These are phyloP conservation scores for Glutinoglossum americanum DNA, from an alignment of 495 filamentous ascomycete species.

Conservation along the genomic window DNA sequence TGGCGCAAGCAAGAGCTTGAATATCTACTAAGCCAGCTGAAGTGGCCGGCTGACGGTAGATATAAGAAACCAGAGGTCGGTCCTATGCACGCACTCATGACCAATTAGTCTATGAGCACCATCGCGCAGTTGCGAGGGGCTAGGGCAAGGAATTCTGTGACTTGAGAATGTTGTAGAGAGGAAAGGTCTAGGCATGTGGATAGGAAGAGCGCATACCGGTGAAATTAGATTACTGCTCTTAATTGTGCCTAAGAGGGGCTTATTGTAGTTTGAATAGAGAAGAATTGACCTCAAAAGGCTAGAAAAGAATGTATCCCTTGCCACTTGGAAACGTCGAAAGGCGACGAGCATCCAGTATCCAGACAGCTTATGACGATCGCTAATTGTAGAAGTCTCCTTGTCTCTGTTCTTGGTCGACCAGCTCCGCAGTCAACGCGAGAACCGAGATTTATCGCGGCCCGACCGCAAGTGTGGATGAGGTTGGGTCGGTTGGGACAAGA, in stretches of 20 bases:
- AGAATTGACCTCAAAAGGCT: neutral
- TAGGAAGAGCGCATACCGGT: conserved; percentile 10
- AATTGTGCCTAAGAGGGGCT: conserved; percentile 1
- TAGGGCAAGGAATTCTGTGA: neutral
- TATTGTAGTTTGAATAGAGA: neutral
- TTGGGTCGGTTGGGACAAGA: neutral
- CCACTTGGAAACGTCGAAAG: neutral
- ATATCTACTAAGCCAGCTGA: conserved; percentile 10
- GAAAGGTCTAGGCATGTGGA: conserved; percentile 3
- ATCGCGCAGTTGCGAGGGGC: conserved; percentile 13
- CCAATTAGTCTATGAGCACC: neutral
- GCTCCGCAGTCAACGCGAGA: conserved; percentile 3
- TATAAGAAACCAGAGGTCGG: neutral
- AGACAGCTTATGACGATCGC: neutral
- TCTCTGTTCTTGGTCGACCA: neutral
- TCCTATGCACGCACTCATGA: neutral
- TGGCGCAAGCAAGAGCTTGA: conserved; percentile 15
- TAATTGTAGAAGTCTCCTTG: neutral
- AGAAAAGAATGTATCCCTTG: conserved; percentile 1
- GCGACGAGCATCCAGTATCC: neutral
- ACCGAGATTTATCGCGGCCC: neutral
- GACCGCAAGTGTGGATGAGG: neutral
- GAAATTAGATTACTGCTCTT: conserved; percentile 11
- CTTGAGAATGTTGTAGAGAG: conserved; percentile 7
- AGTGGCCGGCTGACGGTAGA: conserved; percentile 15